Evolutionary conservation across 139 green algal species (phyloP), one percentile per base, ranked within the genome.

Genomic region (Chlamydomonas sp.): DNA sequence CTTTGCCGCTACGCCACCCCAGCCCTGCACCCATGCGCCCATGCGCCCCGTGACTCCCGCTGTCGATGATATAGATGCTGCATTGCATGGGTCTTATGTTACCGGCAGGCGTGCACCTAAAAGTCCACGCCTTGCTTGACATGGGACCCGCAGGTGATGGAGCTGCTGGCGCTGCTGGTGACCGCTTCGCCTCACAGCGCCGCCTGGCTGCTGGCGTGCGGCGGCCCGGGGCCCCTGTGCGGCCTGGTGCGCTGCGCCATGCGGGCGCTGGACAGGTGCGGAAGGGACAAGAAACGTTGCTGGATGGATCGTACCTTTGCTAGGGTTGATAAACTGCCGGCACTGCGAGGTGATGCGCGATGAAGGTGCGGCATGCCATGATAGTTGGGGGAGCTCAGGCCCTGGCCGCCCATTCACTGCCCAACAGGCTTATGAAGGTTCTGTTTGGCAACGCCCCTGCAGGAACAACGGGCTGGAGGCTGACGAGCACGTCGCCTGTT

Each of bases 111-210:
- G 68, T 74, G 15, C 15, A 15, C 68, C 15, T 74, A 15, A 15
- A n/a, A 17, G 68, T 62, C 69, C 15, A 64, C 64, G 58, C 31
- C 15, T 83, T 16, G 63, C 61, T 58, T 83, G 78, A 2, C 69
- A 2, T 18, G 16, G 10, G 58, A 83, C 16, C 73, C 79, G 5
- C 79, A 80, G 64, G 16, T 89, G 66, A 72, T 84, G 74, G 85
- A 84, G 67, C 74, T 92, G 60, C 80, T 92, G 85, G 79, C 68
- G 6, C 57, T 88, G 74, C 81, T 92, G 80, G 80, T 92, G 66
- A 86, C 80, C 59, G 75, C 89, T 77, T 87, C 91, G 8, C 58
- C 12, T 18, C 69, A 83, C 62, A 85, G 82, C 71, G 85, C 81
- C 9, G 80, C 49, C 1, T 81, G 60, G 62, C 61, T 94, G 85